Base-by-base conservation (phyloP, 2,329 filamentous ascomycete genomes). In the Cladosporium oxysporum region DNA sequence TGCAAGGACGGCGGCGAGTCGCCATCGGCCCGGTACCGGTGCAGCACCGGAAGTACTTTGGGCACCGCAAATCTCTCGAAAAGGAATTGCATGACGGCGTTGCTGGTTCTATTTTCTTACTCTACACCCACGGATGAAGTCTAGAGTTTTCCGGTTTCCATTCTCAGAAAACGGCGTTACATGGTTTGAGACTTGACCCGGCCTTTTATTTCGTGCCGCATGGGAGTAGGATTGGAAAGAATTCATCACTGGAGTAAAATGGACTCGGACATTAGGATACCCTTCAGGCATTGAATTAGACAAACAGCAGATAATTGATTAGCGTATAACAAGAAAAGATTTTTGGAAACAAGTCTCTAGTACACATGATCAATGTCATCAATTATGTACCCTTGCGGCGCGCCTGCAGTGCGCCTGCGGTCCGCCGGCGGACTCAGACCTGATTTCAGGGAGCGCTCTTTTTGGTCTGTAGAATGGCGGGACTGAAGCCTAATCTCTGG, bases 251-350 rank as follows among this genome's bases (percentile, higher is more conserved):
- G 52, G 28, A 55, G 16, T 21, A 55, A 16, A 16, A 55, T 10
- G 52, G 52, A 55, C 41, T 47, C 28, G 31, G 52, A 29, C 33
- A 33, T n/a, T 21, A 33, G 52, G 52, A 55, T 55, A 55, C 52
- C 52, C 52, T 55, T 55, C 52, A 33, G n/a, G 28, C 52, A 55
- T 55, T 55, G 52, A 33, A 21, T 18, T 55, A 55, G 52, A 55
- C 18, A 55, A 16, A 29, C 31, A 31, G 8, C 52, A 55, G 52
- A 55, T 55, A 53, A 55, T 55, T 55, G 52, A 47, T 47, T 47
- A 47, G 41, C 41, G 41, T 47, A 47, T 47, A 47, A 47, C 41
- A 47, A 47, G 41, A 47, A 47, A 21, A 47, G 2, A 47, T 12
- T 11, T 11, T 47, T 47, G 41, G n/a, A 21, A 44, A 44, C 7